phyloP scores from a whole-genome alignment of 768 basidiomycete species.

The Filobasidium wieringae region DNA sequence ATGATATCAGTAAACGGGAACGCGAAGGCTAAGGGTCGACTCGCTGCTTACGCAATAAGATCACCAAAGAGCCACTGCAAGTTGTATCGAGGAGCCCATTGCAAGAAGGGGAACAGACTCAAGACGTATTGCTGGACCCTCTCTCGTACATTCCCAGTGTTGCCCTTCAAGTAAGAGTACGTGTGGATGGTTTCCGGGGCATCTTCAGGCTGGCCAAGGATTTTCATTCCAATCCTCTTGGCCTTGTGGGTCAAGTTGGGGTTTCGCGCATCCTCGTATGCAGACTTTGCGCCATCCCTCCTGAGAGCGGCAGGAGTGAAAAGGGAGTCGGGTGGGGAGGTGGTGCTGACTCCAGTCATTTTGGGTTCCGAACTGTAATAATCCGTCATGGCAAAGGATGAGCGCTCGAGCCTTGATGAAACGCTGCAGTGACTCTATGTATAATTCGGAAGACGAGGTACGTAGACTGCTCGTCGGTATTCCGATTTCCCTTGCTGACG shows the following conservation, averaged over 20 bases:
- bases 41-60: slow-evolving; percentile 52
- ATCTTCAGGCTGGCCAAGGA: slow-evolving; percentile 13
- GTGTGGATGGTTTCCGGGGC: slow-evolving; percentile 17
- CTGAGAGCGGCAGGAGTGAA: not conserved
- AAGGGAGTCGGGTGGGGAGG: not conserved
- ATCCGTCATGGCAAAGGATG: too few species aligned
- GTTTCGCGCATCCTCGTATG: too few species aligned
- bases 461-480: too few species aligned
- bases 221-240: slow-evolving; percentile 3
- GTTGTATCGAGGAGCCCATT: slow-evolving; percentile 78
- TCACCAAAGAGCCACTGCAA: slow-evolving; percentile 66
- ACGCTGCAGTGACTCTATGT: too few species aligned
- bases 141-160: slow-evolving; percentile 6
- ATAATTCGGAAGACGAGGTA: too few species aligned
- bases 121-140: slow-evolving; percentile 56
- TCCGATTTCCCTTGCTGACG: too few species aligned
- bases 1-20: not conserved
- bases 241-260: not conserved
- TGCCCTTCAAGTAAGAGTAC: slow-evolving; percentile 12
- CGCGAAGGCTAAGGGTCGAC: not conserved
- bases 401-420: too few species aligned
- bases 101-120: slow-evolving; percentile 69
- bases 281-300: too few species aligned
- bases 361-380: too few species aligned
- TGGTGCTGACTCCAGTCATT: not conserved